Evolutionary conservation across 73 alveolate species (phyloP).

Genomic region (Tetrahymena thermophila): DNA sequence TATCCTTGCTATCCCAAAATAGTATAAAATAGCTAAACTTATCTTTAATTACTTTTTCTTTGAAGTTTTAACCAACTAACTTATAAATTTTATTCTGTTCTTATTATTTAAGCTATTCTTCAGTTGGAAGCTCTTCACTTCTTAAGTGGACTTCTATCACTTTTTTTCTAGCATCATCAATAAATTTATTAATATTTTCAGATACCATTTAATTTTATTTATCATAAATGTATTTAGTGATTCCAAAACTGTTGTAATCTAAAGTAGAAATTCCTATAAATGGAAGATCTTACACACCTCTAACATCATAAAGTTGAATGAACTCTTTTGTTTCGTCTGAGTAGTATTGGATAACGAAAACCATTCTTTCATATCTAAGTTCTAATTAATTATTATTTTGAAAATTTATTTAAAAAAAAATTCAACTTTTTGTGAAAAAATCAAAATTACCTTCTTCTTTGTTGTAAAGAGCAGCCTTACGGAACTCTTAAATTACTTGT

Average conservation of each 20-base stretch:
- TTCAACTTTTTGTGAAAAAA: background rate
- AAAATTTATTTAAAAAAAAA: background rate
- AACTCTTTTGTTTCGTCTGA: background rate
- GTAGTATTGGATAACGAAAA: background rate
- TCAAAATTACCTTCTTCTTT: background rate
- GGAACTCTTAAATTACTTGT: background rate
- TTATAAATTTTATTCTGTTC: background rate
- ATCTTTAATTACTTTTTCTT: background rate
- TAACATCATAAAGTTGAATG: background rate
- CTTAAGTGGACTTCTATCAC: background rate
- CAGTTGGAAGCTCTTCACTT: background rate
- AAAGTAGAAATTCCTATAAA: background rate
- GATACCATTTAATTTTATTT: background rate
- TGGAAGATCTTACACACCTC: background rate
- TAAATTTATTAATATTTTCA: background rate
- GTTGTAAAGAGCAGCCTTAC: background rate
- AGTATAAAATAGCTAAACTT: background rate
- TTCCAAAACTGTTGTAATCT: background rate
- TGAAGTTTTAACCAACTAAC: background rate
- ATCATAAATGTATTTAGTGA: background rate
- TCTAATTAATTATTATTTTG: background rate
- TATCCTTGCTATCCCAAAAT: background rate
- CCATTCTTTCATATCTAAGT: background rate
- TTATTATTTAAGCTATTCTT: background rate
- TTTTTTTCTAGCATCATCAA: background rate